Base-by-base conservation (phyloP, 2,329 filamentous ascomycete species). In the Sclerotinia borealis region DNA sequence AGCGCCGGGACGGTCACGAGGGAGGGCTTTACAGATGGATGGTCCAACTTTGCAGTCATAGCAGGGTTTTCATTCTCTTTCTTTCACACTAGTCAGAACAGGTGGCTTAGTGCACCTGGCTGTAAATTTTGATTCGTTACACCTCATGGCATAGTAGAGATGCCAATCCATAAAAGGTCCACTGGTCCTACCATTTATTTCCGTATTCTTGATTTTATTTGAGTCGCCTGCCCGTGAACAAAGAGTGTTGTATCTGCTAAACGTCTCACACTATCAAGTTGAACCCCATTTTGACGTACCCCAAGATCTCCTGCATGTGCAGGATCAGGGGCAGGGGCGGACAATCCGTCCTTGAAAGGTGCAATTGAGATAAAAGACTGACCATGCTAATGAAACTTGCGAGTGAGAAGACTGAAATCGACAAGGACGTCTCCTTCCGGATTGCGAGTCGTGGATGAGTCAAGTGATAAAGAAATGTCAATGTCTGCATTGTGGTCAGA, bases 361-460 rank as follows among this genome's bases (percentile, higher is more conserved):
- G 86, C 61, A 90, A 80, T 72, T 91, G 86, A 11, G 85, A 76
- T 25, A 92, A 79, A 58, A 92, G 76, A 13, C 83, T 83, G 60
- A 86, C 82, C 86, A 92, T 90, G 76, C 85, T 91, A 70, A 91
- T 82, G 76, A 90, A 92, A 76, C 86, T 90, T 43, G 88, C 87
- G 66, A 90, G 85, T 59, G 87, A 91, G 73, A 92, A 90, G 67
- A 92, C 86, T 69, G 87, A 86, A 67, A 92, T 83, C n/a, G 88
- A 90, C 11, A 88, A 88, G 52, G 86, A 86, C 1, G 89, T 92
- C 77, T 92, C 89, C 72, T 90, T 91, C 72, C 87, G 85, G 70
- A 92, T 92, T 71, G 87, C 91, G 73, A 91, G 89, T 72, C 89
- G 89, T 69, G 89, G 87, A 75, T 92, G 88, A 17, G 88, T 91